Percentiles rank a stretch among this genome's conserved stretches.
Conservation (phyloP, 306 rosid species). For the Vigna mungo region DNA sequence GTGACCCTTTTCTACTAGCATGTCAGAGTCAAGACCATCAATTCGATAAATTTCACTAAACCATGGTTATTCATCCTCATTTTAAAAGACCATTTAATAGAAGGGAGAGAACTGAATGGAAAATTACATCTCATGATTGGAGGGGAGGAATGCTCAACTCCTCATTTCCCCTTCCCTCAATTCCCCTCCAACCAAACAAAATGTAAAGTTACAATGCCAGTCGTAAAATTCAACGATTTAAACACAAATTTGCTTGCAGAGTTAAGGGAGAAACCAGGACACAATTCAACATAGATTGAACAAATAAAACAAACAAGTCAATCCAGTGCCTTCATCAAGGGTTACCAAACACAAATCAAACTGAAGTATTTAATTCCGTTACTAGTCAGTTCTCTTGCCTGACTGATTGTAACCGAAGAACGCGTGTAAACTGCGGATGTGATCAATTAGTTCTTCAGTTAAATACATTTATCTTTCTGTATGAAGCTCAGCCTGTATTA, state of each 20-base stretch:
- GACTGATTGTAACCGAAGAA: background rate
- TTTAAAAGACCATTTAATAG: background rate
- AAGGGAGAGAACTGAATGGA: background rate
- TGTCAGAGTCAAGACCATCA: background rate
- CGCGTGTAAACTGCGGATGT: background rate
- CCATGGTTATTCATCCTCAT: constrained; percentile 6
- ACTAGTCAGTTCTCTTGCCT: background rate
- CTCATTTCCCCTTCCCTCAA: background rate
- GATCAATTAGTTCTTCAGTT: background rate
- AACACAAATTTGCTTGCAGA: background rate
- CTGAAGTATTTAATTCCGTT: background rate
- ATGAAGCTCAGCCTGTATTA: background rate
- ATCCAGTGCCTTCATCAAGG: too few relatives aligned
- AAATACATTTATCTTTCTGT: background rate
- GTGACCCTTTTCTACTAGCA: background rate
- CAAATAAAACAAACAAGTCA: too few relatives aligned
- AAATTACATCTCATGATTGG: background rate
- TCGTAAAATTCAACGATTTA: constrained; percentile 3
- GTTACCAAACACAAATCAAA: too few relatives aligned
- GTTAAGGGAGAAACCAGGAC: background rate
- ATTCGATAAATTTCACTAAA: constrained; percentile 1
- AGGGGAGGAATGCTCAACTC: background rate
- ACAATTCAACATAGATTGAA: too few relatives aligned
- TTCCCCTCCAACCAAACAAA: constrained; percentile 4
- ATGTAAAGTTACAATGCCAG: constrained; percentile 1